A percentile compares a stretch with the other conserved stretches of the same genome.
Conservation (phyloP, 306 rosid species). For the Prunus persica region DNA sequence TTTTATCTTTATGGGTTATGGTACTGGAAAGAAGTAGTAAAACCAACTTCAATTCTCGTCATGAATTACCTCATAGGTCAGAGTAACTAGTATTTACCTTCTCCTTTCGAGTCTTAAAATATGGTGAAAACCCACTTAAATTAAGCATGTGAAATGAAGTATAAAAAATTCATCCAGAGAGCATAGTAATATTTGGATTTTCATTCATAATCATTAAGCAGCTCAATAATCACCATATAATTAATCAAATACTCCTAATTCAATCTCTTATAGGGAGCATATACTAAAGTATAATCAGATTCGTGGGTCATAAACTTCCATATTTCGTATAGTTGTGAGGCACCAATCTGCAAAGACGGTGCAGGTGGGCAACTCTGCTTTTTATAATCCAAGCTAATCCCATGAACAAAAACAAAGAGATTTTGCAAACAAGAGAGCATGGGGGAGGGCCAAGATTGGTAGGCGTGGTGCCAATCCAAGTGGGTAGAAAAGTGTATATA, state of each 20-base stretch:
- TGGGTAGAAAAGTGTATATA: constrained; percentile 13
- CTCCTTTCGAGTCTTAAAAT: too few relatives aligned
- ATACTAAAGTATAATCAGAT: constrained; percentile 9
- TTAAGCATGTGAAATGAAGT: neutral
- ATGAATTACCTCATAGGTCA: too few relatives aligned
- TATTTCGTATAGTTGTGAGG: constrained; percentile 38
- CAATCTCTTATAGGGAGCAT: neutral
- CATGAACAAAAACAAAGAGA: constrained; percentile 21
- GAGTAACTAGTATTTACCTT: too few relatives aligned
- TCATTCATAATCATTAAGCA: constrained; percentile 6
- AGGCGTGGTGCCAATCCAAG: constrained; percentile 25
- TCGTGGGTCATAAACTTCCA: constrained; percentile 35
- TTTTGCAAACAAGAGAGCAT: constrained; percentile 16
- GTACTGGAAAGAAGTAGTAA: too few relatives aligned
- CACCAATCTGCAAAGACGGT: constrained; percentile 32
- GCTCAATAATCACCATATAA: neutral
- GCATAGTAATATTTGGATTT: neutral
- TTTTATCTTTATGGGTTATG: too few relatives aligned
- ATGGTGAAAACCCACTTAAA: neutral
- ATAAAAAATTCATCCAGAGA: neutral
- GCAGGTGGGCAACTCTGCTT: constrained; percentile 37
- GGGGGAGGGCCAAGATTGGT: constrained; percentile 17
- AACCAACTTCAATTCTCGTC: too few relatives aligned
- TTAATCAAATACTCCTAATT: neutral
- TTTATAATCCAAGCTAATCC: constrained; percentile 21